phyloP scores from a whole-genome alignment of 306 rosid genomes.

The Morella rubra region DNA sequence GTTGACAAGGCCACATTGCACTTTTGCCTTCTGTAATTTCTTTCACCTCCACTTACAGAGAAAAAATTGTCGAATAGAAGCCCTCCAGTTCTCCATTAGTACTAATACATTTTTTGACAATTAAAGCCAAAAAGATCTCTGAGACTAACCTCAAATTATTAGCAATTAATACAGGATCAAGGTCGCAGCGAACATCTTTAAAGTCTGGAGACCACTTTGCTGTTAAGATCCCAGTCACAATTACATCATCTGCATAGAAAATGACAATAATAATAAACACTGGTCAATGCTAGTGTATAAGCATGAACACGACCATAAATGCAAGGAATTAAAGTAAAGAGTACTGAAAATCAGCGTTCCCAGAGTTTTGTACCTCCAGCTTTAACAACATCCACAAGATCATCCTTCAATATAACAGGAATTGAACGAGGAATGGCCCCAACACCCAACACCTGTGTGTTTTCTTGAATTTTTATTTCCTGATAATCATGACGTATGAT shows the following conservation, averaged over 20 bases:
- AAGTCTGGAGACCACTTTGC: slow-evolving; percentile 96
- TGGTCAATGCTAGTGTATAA: slow-evolving; percentile 9
- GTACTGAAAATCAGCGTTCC: slow-evolving; percentile 6
- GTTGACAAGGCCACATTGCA: not conserved
- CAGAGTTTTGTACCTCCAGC: slow-evolving; percentile 77
- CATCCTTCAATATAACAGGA: slow-evolving; percentile 80
- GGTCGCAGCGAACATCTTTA: slow-evolving; percentile 94
- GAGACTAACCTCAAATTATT: slow-evolving; percentile 67
- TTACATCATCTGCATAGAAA: slow-evolving; percentile 59
- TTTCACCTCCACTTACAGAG: not conserved
- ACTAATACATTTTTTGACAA: slow-evolving; percentile 8
- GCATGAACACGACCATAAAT: not conserved
- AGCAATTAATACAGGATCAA: slow-evolving; percentile 84
- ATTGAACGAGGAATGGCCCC: slow-evolving; percentile 97
- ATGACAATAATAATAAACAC: slow-evolving; percentile 4
- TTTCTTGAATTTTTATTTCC: slow-evolving; percentile 95
- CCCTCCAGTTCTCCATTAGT: not conserved
- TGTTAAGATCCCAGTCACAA: slow-evolving; percentile 82
- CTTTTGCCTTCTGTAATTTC: not conserved
- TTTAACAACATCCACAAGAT: slow-evolving; percentile 88
- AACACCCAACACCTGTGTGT: slow-evolving; percentile 79
- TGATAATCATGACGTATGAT: slow-evolving; percentile 88
- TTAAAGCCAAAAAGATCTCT: slow-evolving; percentile 14
- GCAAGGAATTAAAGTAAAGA: slow-evolving; percentile 1
- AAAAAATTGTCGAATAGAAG: not conserved